Evolutionary conservation across 176 grass and related monocot genomes (phyloP), one percentile per base, ranked within the genome.

Genomic region (Avena atlantica): DNA sequence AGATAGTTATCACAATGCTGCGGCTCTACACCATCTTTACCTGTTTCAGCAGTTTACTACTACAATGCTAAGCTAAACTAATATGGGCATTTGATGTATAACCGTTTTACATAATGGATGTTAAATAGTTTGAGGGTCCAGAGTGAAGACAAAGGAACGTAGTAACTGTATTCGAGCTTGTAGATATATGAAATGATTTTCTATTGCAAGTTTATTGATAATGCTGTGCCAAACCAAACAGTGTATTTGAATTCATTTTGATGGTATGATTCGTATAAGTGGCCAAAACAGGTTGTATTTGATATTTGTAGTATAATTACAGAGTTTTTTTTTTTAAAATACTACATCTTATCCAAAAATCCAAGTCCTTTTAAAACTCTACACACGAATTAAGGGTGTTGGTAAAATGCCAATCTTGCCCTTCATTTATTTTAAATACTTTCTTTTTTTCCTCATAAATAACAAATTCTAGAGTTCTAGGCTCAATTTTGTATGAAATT

Each of bases 271-370:
- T 56, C 27, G 12, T 85, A 29, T 13, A 76, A 37, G 12, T 34
- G 24, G 42, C 6, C 15, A 29, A 65, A 49, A 65, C 21, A 49
- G 4, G 24, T 31, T 16, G 10, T 40, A 36, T 42, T 14, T 60
- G 55, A 36, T 7, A 19, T 78, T 60, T 66, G 24, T 67, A 51
- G 79, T 67, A 47, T 57, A 25, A 47, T n/a, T 86, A 47, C 14
- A 27, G 27, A 64, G 37, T 21, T 61, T 2, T 2, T 72, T 2
- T 34, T 62, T 25, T 25, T 25, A 56, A 87, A 47, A 14, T 14
- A 74, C 45, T 75, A 75, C 47, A 21, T 51, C 8, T 15, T 52
- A 75, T 75, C 13, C 1, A 29, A 48, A 74, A 51, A 51, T 52
- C 27, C 49, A 75, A 3, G 23, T 53, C 73, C 23, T 12, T 77